Evolutionary conservation across 164 flowering plant genomes (phyloP).

Genomic region (Nymphaea colorata): DNA sequence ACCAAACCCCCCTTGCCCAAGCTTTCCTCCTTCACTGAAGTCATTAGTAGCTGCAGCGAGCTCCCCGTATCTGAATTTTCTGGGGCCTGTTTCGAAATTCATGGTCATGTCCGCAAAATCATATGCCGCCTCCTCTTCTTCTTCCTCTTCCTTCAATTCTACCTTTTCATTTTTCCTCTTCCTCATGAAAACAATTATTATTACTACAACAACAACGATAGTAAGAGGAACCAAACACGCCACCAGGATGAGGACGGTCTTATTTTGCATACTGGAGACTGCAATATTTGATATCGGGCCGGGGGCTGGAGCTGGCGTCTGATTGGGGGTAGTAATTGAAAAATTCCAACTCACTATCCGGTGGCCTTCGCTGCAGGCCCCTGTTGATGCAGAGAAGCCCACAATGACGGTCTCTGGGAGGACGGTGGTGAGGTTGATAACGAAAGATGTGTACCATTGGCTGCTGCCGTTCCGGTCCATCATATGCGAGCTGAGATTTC

Average conservation of each 20-base stretch:
- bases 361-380: slow-evolving; percentile 10
- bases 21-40: slow-evolving; percentile 19
- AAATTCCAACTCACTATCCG: slow-evolving; percentile 17
- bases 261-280: not conserved
- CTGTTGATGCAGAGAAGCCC: slow-evolving; percentile 20
- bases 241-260: not conserved
- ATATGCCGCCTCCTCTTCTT: not conserved
- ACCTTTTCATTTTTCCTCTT: not conserved
- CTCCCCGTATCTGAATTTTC: slow-evolving; percentile 15
- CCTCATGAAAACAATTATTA: not conserved
- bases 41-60: slow-evolving; percentile 13
- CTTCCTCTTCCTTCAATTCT: not conserved
- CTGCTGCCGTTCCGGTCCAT: not conserved
- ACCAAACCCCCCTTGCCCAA: slow-evolving; percentile 27
- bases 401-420: slow-evolving; percentile 16
- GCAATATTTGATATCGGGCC: not conserved
- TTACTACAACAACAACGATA: not conserved
- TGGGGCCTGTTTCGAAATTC: slow-evolving; percentile 11
- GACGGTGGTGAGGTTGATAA: slow-evolving; percentile 14
- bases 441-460: not conserved
- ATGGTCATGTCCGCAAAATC: not conserved
- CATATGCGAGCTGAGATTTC: slow-evolving; percentile 11
- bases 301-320: not conserved
- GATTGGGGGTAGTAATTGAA: not conserved
- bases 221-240: not conserved